Base-by-base conservation (phyloP, 176 grass and related monocot species). In the Dendrocalamus sinicus region DNA sequence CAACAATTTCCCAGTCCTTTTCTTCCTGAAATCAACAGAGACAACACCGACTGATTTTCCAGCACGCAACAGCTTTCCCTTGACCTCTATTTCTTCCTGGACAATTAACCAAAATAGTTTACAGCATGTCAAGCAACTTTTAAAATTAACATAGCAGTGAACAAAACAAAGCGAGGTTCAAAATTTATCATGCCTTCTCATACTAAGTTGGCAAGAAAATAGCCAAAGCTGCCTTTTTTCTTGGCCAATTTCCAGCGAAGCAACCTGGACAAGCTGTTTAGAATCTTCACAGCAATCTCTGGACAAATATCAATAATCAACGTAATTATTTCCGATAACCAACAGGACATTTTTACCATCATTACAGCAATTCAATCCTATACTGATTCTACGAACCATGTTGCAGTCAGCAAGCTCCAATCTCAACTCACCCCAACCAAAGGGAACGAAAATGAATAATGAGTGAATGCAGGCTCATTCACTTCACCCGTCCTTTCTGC, bases 81-180 rank as follows among this genome's bases (percentile, higher is more conserved):
- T 92, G 24, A 99, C 85, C 87, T 99, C 97, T 76, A 99, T 88
- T 91, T 94, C 97, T 84, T 96, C 94, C 97, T 99, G 85, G 43
- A 51, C 59, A 84, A 92, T 80, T 48, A 72, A 66, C 58, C 8
- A 52, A 83, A 50, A 67, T 37, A 23, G 48, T 86, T 63, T 39
- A 80, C 0, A 19, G 5, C 41, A n/a, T 54, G 80, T 24, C 22
- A 44, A 24, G 58, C 16, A 79, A 81, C 48, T 73, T 72, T 4
- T 50, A 10, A 74, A 50, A 39, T 22, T 30, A 74, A 23, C 41
- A 85, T 61, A 52, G 9, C 14, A 60, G 3, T 10, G 14, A 44
- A 37, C 13, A n/a, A 68, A 15, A 72, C 1, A 5, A 90, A 65
- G 47, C 37, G 26, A 69, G 50, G 26, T 66, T 84, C 22, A 84